A percentile compares a stretch with the other conserved stretches of the same genome.
These are phyloP conservation scores for Phytopythium litorale DNA, from an alignment of 352 stramenopile species.

Conservation along the genomic window DNA sequence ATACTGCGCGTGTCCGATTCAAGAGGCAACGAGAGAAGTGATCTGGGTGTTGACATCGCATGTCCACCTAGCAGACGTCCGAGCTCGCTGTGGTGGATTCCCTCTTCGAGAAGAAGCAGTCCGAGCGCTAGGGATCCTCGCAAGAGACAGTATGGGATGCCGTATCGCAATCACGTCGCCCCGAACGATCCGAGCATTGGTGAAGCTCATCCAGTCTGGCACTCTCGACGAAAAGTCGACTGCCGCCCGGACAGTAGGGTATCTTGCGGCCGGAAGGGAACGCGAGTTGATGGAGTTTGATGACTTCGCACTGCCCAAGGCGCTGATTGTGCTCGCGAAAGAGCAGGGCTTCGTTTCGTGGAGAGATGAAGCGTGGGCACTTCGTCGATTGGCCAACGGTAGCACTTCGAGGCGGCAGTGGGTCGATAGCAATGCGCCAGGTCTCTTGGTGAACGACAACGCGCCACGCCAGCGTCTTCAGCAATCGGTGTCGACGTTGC, in stretches of 20 bases:
- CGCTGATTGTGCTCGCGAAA: background rate
- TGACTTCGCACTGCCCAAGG: background rate
- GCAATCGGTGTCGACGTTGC: background rate
- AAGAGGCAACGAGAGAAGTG: background rate
- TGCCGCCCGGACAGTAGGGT: background rate
- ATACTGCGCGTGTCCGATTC: background rate
- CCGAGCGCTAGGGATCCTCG: background rate
- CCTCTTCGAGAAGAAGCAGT: background rate
- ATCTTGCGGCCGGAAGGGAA: background rate
- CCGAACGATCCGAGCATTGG: background rate
- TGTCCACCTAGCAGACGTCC: background rate
- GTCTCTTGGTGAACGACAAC: background rate
- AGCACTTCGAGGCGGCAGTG: background rate
- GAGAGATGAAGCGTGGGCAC: background rate
- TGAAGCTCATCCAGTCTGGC: background rate
- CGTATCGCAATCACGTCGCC: background rate
- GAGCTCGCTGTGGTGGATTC: background rate
- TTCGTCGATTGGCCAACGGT: background rate
- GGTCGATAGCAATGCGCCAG: background rate
- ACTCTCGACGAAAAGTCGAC: background rate
- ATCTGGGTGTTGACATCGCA: background rate
- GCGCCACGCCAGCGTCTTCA: background rate
- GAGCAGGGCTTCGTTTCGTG: background rate
- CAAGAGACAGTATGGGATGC: background rate
- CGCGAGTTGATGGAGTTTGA: background rate